Base-by-base conservation (phyloP, 495 filamentous ascomycete species). In the Daldinia bambusicola region DNA sequence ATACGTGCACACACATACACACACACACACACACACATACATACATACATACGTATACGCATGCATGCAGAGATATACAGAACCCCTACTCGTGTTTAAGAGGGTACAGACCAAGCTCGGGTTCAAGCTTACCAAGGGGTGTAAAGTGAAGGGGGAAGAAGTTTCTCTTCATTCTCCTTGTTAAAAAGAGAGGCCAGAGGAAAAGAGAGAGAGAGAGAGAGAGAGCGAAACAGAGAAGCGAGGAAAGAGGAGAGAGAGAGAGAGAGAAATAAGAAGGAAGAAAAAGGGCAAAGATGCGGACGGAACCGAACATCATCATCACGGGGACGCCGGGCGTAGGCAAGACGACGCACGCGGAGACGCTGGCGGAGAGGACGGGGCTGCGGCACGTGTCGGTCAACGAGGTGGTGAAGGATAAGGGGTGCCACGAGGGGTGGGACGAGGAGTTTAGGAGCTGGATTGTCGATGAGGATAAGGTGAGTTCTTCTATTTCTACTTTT, bases 261-360 rank as follows among this genome's bases (percentile, higher is more conserved):
- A 48, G 63, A 13, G 36, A 62, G 30, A 26, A 64, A 51, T 32
- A 32, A 68, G 52, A 16, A 22, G 43, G 22, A 56, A 64, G 26
- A 68, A 22, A 45, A 55, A 74, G 37, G 20, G 68, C 79, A 79
- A 75, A 67, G 37, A 80, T 80, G 81, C 88, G 92, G 72, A 85
- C 81, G 13, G 80, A 84, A 63, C 95, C 95, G 32, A 99, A 98
- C 79, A 92, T 98, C 75, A 91, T 99, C 62, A 85, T 99, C 69
- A 98, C 95, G 56, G 95, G 95, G 71, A 98, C 95, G 34, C 95
- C 95, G 6, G 96, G 95, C 56, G 92, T 95, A 26, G 95, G 95
- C 77, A 99, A 99, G 82, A 97, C 93, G 16, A 93, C 90, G 18
- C 93, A 97, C 79, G 90, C 90, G 72, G 91, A 95, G 77, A 82